These are phyloP conservation scores for Didymella segeticola DNA, from an alignment of 2,329 filamentous ascomycete species.

Conservation along the genomic window DNA sequence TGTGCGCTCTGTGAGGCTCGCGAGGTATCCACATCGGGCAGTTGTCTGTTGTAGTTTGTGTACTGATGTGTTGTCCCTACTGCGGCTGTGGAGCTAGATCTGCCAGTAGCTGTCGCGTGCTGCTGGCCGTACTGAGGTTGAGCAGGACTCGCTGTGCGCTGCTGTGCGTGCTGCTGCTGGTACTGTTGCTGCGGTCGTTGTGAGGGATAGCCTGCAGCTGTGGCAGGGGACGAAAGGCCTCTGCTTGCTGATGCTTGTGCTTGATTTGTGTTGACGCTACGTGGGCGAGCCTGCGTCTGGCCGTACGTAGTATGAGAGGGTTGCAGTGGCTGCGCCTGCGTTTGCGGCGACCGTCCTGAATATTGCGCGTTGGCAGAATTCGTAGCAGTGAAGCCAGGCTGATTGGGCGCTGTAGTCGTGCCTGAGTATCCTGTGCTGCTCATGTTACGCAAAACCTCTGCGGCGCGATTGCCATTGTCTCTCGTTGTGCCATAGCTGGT, in stretches of 20 bases:
- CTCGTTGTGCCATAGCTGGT: conserved; percentile 32
- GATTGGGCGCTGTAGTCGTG: conserved; percentile 21
- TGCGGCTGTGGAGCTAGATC: conserved; percentile 18
- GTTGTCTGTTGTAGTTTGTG: conserved; percentile 31
- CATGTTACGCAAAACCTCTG: conserved; percentile 44
- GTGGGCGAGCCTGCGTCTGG: conserved; percentile 35
- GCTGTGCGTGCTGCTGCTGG: conserved; percentile 32
- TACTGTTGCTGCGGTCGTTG: conserved; percentile 33
- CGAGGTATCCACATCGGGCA: conserved; percentile 30
- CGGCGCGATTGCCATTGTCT: conserved; percentile 39
- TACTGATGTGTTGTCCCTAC: conserved; percentile 26
- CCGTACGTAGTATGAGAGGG: conserved; percentile 24
- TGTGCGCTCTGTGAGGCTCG: conserved; percentile 21
- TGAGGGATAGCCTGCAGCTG: conserved; percentile 31
- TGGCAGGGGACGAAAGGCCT: conserved; percentile 34
- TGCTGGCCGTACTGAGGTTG: conserved; percentile 33
- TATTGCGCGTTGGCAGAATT: conserved; percentile 33
- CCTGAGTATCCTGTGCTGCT: conserved; percentile 39
- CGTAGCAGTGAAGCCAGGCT: conserved; percentile 31
- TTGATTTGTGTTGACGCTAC: conserved; percentile 37
- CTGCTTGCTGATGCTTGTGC: conserved; percentile 23
- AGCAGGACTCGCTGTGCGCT: conserved; percentile 37
- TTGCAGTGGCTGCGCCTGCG: conserved; percentile 31
- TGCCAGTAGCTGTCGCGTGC: conserved; percentile 16
- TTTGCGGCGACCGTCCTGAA: conserved; percentile 20